phyloP scores from a whole-genome alignment of 768 basidiomycete genomes.

The Panaeolus cyanescens region DNA sequence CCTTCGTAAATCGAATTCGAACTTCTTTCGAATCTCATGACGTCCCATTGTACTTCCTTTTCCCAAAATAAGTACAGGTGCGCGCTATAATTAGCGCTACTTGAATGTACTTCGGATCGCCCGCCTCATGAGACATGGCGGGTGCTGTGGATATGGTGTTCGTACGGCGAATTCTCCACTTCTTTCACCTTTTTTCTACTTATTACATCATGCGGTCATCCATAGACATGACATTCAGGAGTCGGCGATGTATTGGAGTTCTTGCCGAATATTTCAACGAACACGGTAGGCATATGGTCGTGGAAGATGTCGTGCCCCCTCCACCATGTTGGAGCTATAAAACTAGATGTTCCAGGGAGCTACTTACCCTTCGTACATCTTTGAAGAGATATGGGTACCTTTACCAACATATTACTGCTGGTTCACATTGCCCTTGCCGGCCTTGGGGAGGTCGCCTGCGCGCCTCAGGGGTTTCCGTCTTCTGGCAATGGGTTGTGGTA shows the following conservation, averaged over 20 bases:
- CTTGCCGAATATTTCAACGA: neutral
- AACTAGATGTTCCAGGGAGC: neutral
- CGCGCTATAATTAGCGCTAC: neutral
- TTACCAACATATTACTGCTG: neutral
- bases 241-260: neutral
- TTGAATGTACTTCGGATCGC: neutral
- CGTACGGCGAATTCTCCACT: neutral
- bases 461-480: conserved; percentile 51
- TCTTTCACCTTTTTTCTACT: neutral
- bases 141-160: neutral
- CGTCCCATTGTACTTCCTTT: too few species aligned
- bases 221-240: neutral
- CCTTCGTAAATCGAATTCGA: too few species aligned
- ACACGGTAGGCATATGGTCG: neutral
- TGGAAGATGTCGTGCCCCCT: neutral
- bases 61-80: neutral
- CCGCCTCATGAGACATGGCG: neutral
- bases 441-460: neutral
- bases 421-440: neutral
- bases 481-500: conserved; percentile 82
- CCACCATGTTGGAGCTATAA: neutral
- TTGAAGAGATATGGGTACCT: neutral
- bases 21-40: too few species aligned
- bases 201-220: neutral
- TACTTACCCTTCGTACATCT: neutral